Conservation (phyloP, 2,329 filamentous ascomycete species). For the Botrytis squamosa region DNA sequence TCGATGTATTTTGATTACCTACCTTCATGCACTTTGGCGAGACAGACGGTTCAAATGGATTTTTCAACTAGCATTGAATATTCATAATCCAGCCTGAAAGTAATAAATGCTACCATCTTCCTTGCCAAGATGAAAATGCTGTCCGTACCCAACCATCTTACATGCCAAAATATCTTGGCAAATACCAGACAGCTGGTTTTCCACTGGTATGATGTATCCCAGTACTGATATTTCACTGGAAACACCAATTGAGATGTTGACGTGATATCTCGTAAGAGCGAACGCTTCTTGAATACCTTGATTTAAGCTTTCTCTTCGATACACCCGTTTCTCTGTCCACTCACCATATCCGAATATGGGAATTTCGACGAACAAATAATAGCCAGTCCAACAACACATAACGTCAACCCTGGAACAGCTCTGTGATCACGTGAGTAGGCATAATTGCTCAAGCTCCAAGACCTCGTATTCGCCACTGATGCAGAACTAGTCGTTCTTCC, state of each 20-base stretch:
- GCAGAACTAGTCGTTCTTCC: not conserved
- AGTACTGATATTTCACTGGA: not conserved
- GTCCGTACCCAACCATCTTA: not conserved
- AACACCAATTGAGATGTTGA: not conserved
- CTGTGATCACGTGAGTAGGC: not conserved
- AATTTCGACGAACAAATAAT: not conserved
- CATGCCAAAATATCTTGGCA: not conserved
- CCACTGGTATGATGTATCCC: not conserved
- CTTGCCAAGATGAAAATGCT: not conserved
- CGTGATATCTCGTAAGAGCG: not conserved
- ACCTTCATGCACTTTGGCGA: not conserved
- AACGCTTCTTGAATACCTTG: not conserved
- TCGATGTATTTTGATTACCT: no score
- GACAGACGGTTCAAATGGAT: not conserved
- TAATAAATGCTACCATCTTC: not conserved
- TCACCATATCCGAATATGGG: not conserved
- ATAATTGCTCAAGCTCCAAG: not conserved
- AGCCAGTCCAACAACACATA: not conserved
- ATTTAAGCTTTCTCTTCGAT: not conserved
- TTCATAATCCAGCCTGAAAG: not conserved
- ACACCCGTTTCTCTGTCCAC: not conserved
- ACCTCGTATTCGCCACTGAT: conserved; percentile 8
- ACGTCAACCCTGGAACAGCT: not conserved
- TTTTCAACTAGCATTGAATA: not conserved
- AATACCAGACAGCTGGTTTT: not conserved